Base-by-base conservation (phyloP, 768 basidiomycete genomes). In the Russula griseocarnosa region DNA sequence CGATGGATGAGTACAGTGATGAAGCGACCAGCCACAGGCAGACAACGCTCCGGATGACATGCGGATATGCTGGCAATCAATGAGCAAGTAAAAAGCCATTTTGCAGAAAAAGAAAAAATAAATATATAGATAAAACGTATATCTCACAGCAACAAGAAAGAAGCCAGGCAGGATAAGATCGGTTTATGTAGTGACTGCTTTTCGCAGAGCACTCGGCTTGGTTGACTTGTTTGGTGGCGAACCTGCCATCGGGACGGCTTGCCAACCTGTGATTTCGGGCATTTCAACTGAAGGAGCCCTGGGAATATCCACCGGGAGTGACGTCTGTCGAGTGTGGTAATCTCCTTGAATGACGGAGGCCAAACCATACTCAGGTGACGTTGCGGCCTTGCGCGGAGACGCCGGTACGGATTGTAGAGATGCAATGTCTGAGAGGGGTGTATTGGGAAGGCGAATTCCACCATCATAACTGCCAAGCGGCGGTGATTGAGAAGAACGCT, bases 401-500 rank as follows among this genome's bases (percentile, higher is more conserved):
- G 58, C 42, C 5, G 72, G 69, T 58, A 67, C 61, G 3, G 66
- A 65, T 66, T 72, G 72, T 5, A 81, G 73, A 6, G 85, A 82
- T 2, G 85, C 84, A 64, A 90, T 83, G 71, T 90, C 89, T 14
- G 83, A 81, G 42, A 90, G 78, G 1, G 87, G 86, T 9, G 87
- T 82, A 66, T 86, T 87, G 18, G 89, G 89, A 9, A 90, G 82
- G 42, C 88, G 84, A 70, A 91, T 91, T 22, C 83, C 84, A 34
- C 79, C 80, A 62, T 86, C 85, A 34, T 71, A 72, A 2, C 76
- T 70, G 22, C 55, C 54, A 28, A 72, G 64, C 22, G 73, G 74
- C 26, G 74, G 76, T 51, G 74, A 76, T 60, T 73, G 72, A 56
- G 77, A 76, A 69, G 73, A 67, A 52, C 74, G 70, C 46, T 79